These are phyloP conservation scores for Evansstolkia leycettana DNA, from an alignment of 495 filamentous ascomycete species.

Conservation along the genomic window DNA sequence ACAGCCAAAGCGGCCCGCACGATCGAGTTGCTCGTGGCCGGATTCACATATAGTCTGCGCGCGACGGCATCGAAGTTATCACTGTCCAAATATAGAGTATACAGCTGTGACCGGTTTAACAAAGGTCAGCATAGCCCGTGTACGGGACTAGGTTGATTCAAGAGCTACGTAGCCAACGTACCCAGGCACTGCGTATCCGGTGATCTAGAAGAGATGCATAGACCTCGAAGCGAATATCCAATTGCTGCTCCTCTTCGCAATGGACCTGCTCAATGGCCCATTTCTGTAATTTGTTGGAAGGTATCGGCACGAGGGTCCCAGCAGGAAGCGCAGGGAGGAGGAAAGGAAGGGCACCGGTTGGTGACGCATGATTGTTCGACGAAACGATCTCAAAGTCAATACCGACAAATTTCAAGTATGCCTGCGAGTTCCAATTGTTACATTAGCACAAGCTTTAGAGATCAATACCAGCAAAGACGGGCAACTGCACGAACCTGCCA, in stretches of 20 bases:
- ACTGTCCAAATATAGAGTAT: conserved; percentile 63
- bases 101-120: conserved; percentile 40
- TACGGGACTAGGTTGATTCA: too few species aligned
- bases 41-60: conserved; percentile 53
- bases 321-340: conserved; percentile 46
- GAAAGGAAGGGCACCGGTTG: conserved; percentile 77
- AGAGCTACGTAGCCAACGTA: conserved; percentile 22
- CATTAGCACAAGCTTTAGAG: conserved; percentile 3
- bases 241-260: conserved; percentile 36
- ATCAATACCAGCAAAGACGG: background rate
- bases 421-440: conserved; percentile 33
- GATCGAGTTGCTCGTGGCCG: conserved; percentile 45
- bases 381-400: conserved; percentile 56
- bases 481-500: conserved; percentile 66
- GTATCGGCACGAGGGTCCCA: conserved; percentile 34
- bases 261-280: conserved; percentile 49
- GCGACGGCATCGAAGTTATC: conserved; percentile 53
- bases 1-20: conserved; percentile 51
- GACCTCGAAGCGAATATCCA: conserved; percentile 54
- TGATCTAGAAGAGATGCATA: conserved; percentile 73
- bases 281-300: conserved; percentile 52
- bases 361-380: conserved; percentile 89
- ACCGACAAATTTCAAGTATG: conserved; percentile 67
- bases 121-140: background rate
- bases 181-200: conserved; percentile 77